These are phyloP conservation scores for Tuber indicum DNA, from an alignment of 495 filamentous ascomycete genomes.

Conservation along the genomic window DNA sequence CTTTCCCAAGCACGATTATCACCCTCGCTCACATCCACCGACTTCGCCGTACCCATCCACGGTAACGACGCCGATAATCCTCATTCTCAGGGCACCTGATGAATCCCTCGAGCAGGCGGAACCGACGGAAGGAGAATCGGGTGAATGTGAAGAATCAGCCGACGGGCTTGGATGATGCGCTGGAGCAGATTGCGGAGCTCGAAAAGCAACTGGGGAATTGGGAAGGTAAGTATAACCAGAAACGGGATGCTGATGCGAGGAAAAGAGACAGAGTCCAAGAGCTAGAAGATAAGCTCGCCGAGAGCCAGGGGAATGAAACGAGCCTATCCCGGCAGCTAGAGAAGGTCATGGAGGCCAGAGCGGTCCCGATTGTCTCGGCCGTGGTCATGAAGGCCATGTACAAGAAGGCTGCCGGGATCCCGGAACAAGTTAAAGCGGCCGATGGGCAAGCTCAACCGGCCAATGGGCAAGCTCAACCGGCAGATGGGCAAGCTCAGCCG, in stretches of 20 bases:
- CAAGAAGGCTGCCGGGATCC: neutral
- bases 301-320: neutral
- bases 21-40: too few species aligned
- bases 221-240: neutral
- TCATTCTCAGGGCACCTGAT: too few species aligned
- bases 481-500: too few species aligned
- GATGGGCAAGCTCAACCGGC: too few species aligned
- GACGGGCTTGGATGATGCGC: too few species aligned
- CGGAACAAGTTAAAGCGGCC: neutral
- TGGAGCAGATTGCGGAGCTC: neutral
- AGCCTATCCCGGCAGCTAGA: neutral
- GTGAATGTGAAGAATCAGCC: neutral
- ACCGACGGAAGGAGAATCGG: too few species aligned
- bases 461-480: too few species aligned
- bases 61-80: too few species aligned
- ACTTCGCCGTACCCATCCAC: too few species aligned
- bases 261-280: neutral
- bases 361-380: neutral
- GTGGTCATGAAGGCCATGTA: neutral
- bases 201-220: neutral
- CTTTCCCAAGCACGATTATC: too few species aligned
- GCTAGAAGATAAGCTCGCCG: neutral
- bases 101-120: too few species aligned
- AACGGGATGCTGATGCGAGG: neutral
- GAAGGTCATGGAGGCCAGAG: neutral